phyloP scores from a whole-genome alignment of 306 rosid genomes.

The Crataegus laevigata region DNA sequence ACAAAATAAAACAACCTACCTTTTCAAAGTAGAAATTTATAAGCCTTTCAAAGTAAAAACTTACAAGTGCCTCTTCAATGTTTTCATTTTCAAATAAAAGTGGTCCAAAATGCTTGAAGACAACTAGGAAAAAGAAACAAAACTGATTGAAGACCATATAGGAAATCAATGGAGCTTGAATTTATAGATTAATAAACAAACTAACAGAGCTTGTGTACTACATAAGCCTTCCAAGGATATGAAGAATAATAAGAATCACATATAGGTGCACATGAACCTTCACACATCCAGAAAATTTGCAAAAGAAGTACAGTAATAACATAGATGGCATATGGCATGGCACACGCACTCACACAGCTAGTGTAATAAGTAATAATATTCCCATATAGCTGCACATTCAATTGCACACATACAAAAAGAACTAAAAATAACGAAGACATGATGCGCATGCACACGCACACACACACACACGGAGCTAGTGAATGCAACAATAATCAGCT shows the following conservation, averaged over 20 bases:
- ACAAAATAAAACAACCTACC: not conserved
- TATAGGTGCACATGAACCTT: not conserved
- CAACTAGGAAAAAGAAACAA: not conserved
- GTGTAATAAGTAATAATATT: not conserved
- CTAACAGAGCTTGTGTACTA: not conserved
- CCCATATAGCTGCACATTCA: not conserved
- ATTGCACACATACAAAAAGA: not conserved
- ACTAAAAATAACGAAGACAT: not conserved
- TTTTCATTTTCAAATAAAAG: not conserved
- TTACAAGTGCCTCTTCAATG: not conserved
- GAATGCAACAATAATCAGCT: constrained; percentile 21
- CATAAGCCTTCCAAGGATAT: not conserved
- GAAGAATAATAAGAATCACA: not conserved
- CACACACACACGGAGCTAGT: not conserved
- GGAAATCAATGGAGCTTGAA: not conserved
- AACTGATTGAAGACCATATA: not conserved
- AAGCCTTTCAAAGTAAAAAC: not conserved
- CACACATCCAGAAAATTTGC: not conserved
- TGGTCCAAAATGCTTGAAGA: not conserved
- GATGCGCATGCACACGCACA: not conserved
- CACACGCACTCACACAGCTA: not conserved
- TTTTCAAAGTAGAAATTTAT: not conserved
- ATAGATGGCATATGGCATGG: not conserved
- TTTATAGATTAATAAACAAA: not conserved
- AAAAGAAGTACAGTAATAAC: not conserved